Base-by-base conservation (phyloP, 2,329 filamentous ascomycete species). In the Fusarium buharicum region DNA sequence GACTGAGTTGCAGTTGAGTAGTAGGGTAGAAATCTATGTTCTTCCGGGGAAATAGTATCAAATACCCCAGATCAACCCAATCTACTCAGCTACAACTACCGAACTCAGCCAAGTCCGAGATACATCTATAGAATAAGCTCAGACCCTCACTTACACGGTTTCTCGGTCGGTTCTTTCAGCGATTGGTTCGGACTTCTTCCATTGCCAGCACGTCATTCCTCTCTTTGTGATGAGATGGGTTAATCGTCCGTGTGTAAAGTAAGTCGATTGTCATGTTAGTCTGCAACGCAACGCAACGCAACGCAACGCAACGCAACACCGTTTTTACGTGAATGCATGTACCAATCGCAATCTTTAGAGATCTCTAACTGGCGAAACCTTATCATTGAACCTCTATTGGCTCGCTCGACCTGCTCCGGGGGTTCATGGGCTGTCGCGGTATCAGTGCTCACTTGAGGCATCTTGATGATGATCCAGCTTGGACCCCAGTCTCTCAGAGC, bases 181-280 rank as follows among this genome's bases (percentile, higher is more conserved):
- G 64, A 70, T 70, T 70, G 68, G 68, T 16, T 17, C 22, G 22
- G 22, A 24, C 22, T 24, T 8, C 22, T 24, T 24, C 38, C 28
- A 40, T 45, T 41, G 47, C 52, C 34, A 54, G 62, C 66, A 70
- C 66, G 68, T 30, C 62, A 70, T 70, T 41, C 37, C 56, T 54
- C 58, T 46, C 16, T 51, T 56, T 20, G 33, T 20, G 30, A 43
- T 34, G 41, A 55, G 48, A 59, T 54, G 36, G 44, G 59, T n/a
- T 24, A 54, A 65, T 55, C 17, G 27, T 38, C 56, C 55, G 47
- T n/a, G 22, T 24, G 4, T 24, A 24, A 24, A 24, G 22, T 3
- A 37, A 48, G 33, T 54, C 40, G n/a, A 36, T 41, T 38, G 50
- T 31, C 53, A 59, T 59, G 45, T 55, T 24, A 24, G 22, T 24